Conservation (phyloP, 1,139 yeast species). For the Debaryomycetaceae sp. region DNA sequence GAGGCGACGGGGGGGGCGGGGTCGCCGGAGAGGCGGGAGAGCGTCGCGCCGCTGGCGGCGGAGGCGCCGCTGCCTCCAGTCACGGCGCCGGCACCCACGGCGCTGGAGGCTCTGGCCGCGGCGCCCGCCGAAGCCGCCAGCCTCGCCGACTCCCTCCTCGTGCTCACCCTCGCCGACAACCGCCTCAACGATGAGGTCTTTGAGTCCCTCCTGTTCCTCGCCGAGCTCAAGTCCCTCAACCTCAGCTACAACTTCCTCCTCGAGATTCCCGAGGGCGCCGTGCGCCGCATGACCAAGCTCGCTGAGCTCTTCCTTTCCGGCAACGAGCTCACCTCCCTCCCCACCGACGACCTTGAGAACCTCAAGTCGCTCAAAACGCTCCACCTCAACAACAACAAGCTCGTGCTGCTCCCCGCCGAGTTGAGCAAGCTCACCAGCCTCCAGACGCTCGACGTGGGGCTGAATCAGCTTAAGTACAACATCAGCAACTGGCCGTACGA, state of each 20-base stretch:
- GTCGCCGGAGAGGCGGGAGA: constrained; percentile 1
- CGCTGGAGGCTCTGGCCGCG: constrained; percentile 4
- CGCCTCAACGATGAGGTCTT: constrained; percentile 76
- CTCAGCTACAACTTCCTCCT: constrained; percentile 78
- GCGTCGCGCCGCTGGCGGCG: constrained; percentile 1
- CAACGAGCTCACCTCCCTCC: constrained; percentile 70
- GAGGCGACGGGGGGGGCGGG: constrained; percentile 8
- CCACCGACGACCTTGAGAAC: constrained; percentile 77
- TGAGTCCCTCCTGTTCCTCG: constrained; percentile 58
- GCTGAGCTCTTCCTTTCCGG: constrained; percentile 80
- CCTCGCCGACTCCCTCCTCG: constrained; percentile 49
- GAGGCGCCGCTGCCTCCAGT: too few species aligned
- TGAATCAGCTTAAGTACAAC: constrained; percentile 85
- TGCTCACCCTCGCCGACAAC: constrained; percentile 75
- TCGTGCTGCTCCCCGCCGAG: constrained; percentile 88
- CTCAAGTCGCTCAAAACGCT: constrained; percentile 57
- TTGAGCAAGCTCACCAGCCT: constrained; percentile 63
- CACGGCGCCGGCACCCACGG: not conserved
- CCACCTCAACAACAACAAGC: constrained; percentile 76
- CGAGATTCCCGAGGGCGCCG: constrained; percentile 75
- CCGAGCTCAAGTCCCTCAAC: constrained; percentile 61
- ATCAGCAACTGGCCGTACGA: constrained; percentile 94
- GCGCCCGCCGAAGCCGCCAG: constrained; percentile 15
- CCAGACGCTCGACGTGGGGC: constrained; percentile 82
- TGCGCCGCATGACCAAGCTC: constrained; percentile 53